These are phyloP conservation scores for Triticum turgidum DNA, from an alignment of 176 grass and related monocot species.

Conservation along the genomic window DNA sequence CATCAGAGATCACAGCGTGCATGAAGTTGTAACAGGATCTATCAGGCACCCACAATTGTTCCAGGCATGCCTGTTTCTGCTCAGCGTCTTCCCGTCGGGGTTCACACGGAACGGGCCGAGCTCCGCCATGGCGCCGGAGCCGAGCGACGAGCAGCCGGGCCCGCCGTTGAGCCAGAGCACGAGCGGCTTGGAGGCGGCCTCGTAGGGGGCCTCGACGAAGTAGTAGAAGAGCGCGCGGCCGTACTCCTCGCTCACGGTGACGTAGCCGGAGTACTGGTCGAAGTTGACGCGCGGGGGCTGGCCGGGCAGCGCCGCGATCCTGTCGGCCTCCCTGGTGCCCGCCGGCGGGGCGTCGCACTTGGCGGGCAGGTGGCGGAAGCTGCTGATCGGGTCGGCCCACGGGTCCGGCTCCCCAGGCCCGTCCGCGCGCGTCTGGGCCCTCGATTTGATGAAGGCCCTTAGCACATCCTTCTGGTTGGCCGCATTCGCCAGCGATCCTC, in stretches of 20 bases:
- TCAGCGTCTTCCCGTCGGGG: constrained; percentile 41
- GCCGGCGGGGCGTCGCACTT: constrained; percentile 6
- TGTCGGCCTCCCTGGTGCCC: constrained; percentile 48
- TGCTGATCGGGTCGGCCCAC: not conserved
- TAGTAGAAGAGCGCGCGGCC: constrained; percentile 72
- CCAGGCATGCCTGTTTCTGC: constrained; percentile 47
- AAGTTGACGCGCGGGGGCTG: constrained; percentile 20
- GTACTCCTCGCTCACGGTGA: constrained; percentile 43
- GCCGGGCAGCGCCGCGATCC: constrained; percentile 46
- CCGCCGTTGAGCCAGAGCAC: constrained; percentile 69
- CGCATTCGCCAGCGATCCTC: not conserved
- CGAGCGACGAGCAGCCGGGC: constrained; percentile 55
- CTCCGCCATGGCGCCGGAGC: constrained; percentile 44
- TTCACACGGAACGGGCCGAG: constrained; percentile 65
- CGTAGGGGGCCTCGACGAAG: constrained; percentile 54
- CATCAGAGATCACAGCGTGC: too few relatives aligned
- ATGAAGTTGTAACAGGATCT: not conserved
- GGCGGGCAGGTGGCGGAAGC: not conserved
- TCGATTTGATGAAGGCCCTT: constrained; percentile 17
- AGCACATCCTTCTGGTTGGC: constrained; percentile 17
- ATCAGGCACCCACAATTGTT: constrained; percentile 33
- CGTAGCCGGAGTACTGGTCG: constrained; percentile 52
- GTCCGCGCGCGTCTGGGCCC: not conserved
- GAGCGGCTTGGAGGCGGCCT: constrained; percentile 44
- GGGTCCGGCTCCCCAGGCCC: not conserved